Evolutionary conservation across 257 asterid genomes (phyloP).

Genomic region (Cinchona pubescens): DNA sequence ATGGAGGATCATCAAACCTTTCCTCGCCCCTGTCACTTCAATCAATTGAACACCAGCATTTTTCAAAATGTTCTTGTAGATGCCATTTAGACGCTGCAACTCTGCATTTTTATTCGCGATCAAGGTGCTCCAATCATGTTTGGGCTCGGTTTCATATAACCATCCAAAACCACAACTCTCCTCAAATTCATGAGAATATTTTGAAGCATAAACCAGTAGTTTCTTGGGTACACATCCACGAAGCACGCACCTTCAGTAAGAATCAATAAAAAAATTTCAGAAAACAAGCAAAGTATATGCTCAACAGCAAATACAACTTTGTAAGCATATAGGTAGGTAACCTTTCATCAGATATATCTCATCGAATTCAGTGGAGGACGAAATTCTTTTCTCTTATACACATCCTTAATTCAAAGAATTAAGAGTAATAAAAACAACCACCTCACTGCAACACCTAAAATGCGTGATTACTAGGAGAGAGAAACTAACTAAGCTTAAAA

Average conservation of each 20-base stretch:
- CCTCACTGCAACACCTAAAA: no score
- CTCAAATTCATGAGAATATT: constrained; percentile 87
- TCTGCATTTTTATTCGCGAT: constrained; percentile 95
- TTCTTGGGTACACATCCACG: constrained; percentile 98
- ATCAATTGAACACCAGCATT: constrained; percentile 68
- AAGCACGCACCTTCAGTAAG: constrained; percentile 77
- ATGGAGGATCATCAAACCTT: constrained; percentile 54
- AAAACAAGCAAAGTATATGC: background rate
- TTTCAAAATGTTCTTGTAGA: constrained; percentile 73
- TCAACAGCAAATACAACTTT: no score
- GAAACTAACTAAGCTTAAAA: no score
- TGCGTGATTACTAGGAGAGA: no score
- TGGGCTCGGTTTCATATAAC: constrained; percentile 78
- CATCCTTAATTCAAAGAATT: no score
- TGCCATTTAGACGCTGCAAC: constrained; percentile 79
- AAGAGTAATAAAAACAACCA: no score
- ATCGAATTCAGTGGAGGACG: no score
- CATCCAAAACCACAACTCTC: constrained; percentile 96
- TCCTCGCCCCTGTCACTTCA: constrained; percentile 98
- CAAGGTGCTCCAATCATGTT: constrained; percentile 90
- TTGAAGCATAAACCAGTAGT: constrained; percentile 86
- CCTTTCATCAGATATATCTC: no score
- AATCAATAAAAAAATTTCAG: background rate
- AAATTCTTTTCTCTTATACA: no score
- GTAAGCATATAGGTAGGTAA: no score